Conservation (phyloP, 2,329 filamentous ascomycete species). For the Colletotrichum liaoningense region DNA sequence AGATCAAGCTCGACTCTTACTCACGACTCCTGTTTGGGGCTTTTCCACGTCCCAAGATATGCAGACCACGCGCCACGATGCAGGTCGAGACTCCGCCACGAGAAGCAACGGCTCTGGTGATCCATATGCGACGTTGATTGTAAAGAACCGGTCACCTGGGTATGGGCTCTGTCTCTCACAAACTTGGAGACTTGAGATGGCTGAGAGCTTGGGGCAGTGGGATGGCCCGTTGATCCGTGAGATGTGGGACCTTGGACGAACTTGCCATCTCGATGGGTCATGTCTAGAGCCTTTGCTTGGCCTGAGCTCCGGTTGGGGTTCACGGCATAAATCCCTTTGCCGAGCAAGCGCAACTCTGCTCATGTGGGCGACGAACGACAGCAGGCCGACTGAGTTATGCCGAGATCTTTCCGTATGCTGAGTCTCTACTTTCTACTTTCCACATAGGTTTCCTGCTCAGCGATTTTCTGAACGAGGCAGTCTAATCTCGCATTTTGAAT, state of each 20-base stretch:
- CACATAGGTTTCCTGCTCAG: neutral
- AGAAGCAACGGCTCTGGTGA: neutral
- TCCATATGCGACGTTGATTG: neutral
- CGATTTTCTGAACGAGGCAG: neutral
- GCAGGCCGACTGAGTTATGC: neutral
- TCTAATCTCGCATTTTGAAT: neutral
- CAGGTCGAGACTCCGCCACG: slow-evolving; percentile 16
- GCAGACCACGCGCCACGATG: slow-evolving; percentile 15
- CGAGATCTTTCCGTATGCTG: neutral
- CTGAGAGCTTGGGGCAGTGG: slow-evolving; percentile 23
- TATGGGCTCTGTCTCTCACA: neutral
- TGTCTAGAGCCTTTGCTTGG: neutral
- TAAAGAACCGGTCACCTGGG: neutral
- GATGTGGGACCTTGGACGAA: slow-evolving; percentile 23
- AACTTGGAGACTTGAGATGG: slow-evolving; percentile 18
- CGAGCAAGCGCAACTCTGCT: slow-evolving; percentile 1
- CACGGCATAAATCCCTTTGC: neutral
- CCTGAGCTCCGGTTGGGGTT: neutral
- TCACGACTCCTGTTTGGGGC: slow-evolving; percentile 20
- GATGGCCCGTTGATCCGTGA: neutral
- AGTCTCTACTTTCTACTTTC: neutral
- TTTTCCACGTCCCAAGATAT: slow-evolving; percentile 1
- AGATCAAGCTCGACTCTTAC: neutral
- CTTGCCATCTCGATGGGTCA: neutral
- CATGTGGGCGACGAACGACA: neutral